These are phyloP conservation scores for Meyerozyma athensensis DNA, from an alignment of 1,139 yeast species.

Conservation along the genomic window DNA sequence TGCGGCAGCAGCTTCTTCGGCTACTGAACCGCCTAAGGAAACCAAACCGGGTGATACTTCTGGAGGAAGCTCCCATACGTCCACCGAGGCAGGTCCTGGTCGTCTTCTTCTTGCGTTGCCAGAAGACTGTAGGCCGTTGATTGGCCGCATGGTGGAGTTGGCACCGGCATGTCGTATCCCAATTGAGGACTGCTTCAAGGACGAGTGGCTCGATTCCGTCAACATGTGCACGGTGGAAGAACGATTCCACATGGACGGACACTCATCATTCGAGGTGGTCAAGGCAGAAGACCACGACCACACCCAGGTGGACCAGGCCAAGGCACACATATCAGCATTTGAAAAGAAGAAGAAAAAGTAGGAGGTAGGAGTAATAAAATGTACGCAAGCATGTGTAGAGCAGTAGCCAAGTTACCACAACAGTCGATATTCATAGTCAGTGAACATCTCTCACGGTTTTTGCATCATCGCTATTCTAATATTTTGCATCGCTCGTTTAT, in stretches of 20 bases:
- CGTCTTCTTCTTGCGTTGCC: constrained; percentile 67
- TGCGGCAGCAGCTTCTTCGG: not conserved
- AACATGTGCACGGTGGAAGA: constrained; percentile 64
- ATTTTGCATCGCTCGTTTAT: constrained; percentile 4
- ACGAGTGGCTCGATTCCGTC: constrained; percentile 66
- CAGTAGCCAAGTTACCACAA: too few species aligned
- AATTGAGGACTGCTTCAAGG: constrained; percentile 77
- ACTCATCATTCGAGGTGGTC: constrained; percentile 30
- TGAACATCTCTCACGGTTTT: too few species aligned
- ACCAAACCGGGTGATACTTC: constrained; percentile 21
- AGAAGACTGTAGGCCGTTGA: constrained; percentile 58
- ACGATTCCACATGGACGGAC: constrained; percentile 24
- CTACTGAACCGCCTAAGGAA: constrained; percentile 5
- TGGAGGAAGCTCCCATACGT: constrained; percentile 47
- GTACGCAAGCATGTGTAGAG: too few species aligned
- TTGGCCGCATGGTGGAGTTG: constrained; percentile 70
- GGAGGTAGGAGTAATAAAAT: too few species aligned
- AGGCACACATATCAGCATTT: constrained; percentile 91
- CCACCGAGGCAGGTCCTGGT: constrained; percentile 64
- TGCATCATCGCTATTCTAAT: not conserved
- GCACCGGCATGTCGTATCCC: constrained; percentile 86
- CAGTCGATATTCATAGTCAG: too few species aligned
- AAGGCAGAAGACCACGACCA: constrained; percentile 64
- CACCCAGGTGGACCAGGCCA: constrained; percentile 85
- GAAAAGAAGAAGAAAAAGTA: constrained; percentile 68